phyloP scores from a whole-genome alignment of 1,284 basidiomycete species.

The Trametes hirsuta region DNA sequence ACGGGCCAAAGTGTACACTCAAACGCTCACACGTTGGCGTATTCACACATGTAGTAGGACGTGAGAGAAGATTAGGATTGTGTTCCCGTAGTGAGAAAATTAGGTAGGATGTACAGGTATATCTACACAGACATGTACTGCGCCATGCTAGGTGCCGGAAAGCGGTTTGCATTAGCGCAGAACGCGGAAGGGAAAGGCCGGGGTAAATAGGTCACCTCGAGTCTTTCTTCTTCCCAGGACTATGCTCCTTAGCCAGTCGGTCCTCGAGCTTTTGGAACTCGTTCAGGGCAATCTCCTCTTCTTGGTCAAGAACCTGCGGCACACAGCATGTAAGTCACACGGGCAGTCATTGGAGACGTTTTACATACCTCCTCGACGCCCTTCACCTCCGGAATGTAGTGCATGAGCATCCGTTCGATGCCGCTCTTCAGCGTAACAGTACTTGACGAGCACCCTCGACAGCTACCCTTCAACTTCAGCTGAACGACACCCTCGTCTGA shows the following conservation, averaged over 20 bases:
- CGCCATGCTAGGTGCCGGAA: slow-evolving; percentile 56
- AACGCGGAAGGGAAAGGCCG: slow-evolving; percentile 4
- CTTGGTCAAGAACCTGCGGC: slow-evolving; percentile 83
- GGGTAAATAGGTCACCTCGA: slow-evolving; percentile 41
- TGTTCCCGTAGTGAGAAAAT: neutral
- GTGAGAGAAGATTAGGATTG: slow-evolving; percentile 8
- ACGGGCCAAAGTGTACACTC: neutral
- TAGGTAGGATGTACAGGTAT: slow-evolving; percentile 6
- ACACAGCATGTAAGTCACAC: neutral
- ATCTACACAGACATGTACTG: slow-evolving; percentile 66
- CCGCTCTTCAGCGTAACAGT: slow-evolving; percentile 95
- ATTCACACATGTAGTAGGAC: slow-evolving; percentile 8
- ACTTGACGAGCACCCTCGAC: slow-evolving; percentile 91
- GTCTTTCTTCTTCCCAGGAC: slow-evolving; percentile 41
- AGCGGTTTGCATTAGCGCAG: slow-evolving; percentile 4
- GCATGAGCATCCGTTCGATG: slow-evolving; percentile 98
- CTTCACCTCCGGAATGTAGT: slow-evolving; percentile 98
- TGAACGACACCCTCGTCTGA: slow-evolving; percentile 62
- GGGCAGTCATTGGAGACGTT: neutral
- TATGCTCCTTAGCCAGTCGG: slow-evolving; percentile 55
- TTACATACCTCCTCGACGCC: slow-evolving; percentile 88
- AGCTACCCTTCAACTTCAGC: slow-evolving; percentile 95
- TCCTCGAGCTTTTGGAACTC: slow-evolving; percentile 95
- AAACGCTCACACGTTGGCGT: slow-evolving; percentile 1
- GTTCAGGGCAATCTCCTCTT: slow-evolving; percentile 85